A percentile compares a stretch with the other conserved stretches of the same genome.
phyloP scores from a whole-genome alignment of 768 basidiomycete genomes.

The Podaxis mareebaensis region DNA sequence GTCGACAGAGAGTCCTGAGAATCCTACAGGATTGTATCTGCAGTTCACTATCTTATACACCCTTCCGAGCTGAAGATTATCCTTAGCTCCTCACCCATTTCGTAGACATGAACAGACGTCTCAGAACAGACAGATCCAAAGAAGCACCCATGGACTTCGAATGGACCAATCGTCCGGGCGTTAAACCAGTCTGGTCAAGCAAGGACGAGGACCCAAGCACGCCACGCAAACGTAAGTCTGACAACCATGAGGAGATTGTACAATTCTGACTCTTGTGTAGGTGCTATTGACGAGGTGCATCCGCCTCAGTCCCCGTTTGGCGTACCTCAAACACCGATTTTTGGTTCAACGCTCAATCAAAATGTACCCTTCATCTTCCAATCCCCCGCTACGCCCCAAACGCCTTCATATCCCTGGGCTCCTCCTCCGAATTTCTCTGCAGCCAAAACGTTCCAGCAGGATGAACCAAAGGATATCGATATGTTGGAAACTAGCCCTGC shows the following conservation, averaged over 20 bases:
- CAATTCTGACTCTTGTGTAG: conserved; percentile 24
- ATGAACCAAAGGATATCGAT: conserved; percentile 67
- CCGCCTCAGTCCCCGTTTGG: conserved; percentile 41
- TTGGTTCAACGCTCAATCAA: conserved; percentile 55
- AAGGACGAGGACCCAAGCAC: conserved; percentile 47
- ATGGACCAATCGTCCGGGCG: conserved; percentile 67
- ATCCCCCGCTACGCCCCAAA: conserved; percentile 37
- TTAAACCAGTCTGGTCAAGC: conserved; percentile 60
- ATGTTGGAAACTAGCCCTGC: conserved; percentile 75
- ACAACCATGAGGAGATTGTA: conserved; percentile 1
- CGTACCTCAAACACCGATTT: conserved; percentile 46
- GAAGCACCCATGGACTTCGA: conserved; percentile 92
- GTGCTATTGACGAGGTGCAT: conserved; percentile 43
- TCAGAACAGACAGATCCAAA: conserved; percentile 50
- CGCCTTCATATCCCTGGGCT: conserved; percentile 60
- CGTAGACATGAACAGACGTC: conserved; percentile 20
- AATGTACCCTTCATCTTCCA: conserved; percentile 76
- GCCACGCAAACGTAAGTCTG: conserved; percentile 66
- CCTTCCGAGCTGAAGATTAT: neutral
- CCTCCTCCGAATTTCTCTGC: conserved; percentile 65
- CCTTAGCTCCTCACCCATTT: neutral
- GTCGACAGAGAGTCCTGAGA: neutral
- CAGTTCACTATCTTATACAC: neutral
- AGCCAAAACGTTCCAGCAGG: conserved; percentile 55
- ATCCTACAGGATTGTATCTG: conserved; percentile 3